These are phyloP conservation scores for Wickerhamomyces mucosus DNA, from an alignment of 805 yeast genomes.

Conservation along the genomic window DNA sequence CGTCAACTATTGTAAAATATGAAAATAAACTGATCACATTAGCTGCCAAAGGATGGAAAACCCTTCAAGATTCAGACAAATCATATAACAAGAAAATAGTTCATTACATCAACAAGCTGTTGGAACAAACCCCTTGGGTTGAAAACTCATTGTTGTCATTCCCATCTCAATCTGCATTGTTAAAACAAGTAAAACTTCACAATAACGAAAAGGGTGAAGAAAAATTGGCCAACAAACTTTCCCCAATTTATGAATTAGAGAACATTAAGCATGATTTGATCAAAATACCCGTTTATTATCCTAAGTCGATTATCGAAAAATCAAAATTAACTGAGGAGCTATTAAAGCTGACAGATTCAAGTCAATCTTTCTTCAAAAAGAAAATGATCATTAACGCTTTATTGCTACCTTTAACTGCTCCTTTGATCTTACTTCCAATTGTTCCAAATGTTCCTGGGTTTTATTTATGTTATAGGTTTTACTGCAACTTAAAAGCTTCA, in stretches of 20 bases:
- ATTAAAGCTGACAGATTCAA: constrained; percentile 30
- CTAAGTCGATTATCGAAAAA: constrained; percentile 26
- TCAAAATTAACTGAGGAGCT: constrained; percentile 29
- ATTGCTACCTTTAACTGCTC: constrained; percentile 69
- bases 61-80: constrained; percentile 44
- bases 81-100: constrained; percentile 54
- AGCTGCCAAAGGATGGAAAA: constrained; percentile 55
- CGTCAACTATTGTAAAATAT: constrained; percentile 25
- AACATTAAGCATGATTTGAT: too few species aligned
- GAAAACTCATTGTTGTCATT: constrained; percentile 69
- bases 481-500: constrained; percentile 75
- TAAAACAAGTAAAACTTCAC: constrained; percentile 27
- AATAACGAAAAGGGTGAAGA: constrained; percentile 15
- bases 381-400: constrained; percentile 43
- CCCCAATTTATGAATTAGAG: too few species aligned
- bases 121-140: constrained; percentile 67
- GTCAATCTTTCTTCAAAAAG: constrained; percentile 44
- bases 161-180: constrained; percentile 57
- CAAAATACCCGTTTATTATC: constrained; percentile 41
- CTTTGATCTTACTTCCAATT: constrained; percentile 75
- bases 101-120: constrained; percentile 35
- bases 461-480: constrained; percentile 69
- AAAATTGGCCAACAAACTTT: too few species aligned
- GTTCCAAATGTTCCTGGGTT: constrained; percentile 90
- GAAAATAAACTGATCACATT: constrained; percentile 39